These are phyloP conservation scores for Aspergillus carbonarius DNA, from an alignment of 2,329 filamentous ascomycete species.

Conservation along the genomic window DNA sequence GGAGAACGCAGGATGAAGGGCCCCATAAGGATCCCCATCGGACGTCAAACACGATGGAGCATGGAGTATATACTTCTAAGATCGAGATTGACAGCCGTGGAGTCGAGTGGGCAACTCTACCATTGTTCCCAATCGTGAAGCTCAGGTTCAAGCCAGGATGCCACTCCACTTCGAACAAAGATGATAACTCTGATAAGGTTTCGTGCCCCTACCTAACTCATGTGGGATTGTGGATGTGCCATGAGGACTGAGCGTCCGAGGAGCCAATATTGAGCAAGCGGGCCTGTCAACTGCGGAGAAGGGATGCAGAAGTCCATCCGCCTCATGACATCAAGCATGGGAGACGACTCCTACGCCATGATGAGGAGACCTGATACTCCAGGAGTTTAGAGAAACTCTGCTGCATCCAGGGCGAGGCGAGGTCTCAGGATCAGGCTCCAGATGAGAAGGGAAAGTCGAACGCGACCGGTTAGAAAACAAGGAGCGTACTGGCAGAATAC, in stretches of 20 bases:
- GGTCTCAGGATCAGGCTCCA: slow-evolving; percentile 3
- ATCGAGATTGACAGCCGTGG: slow-evolving; percentile 18
- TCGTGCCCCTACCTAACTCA: slow-evolving; percentile 18
- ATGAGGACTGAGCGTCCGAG: slow-evolving; percentile 22
- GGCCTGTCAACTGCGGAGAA: slow-evolving; percentile 28
- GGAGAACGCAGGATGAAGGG: neutral
- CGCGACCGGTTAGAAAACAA: slow-evolving; percentile 15
- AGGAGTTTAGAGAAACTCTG: neutral
- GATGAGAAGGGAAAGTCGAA: slow-evolving; percentile 4
- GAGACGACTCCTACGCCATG: neutral
- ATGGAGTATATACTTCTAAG: slow-evolving; percentile 6
- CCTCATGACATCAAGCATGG: slow-evolving; percentile 14
- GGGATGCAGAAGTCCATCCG: slow-evolving; percentile 18
- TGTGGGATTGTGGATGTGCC: slow-evolving; percentile 29
- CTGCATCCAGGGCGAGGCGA: neutral
- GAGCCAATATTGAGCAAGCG: slow-evolving; percentile 22
- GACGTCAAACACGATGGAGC: neutral
- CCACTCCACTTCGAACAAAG: slow-evolving; percentile 20
- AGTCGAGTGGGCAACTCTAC: slow-evolving; percentile 22
- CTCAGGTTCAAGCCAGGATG: slow-evolving; percentile 14
- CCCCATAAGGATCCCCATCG: slow-evolving; percentile 6
- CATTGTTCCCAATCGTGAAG: slow-evolving; percentile 18
- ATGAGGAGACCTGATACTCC: too few relatives aligned
- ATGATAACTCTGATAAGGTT: slow-evolving; percentile 28
- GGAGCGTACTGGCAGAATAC: neutral